Evolutionary conservation across 441 rosid species (phyloP).

Genomic region (Macaranga tanarius): DNA sequence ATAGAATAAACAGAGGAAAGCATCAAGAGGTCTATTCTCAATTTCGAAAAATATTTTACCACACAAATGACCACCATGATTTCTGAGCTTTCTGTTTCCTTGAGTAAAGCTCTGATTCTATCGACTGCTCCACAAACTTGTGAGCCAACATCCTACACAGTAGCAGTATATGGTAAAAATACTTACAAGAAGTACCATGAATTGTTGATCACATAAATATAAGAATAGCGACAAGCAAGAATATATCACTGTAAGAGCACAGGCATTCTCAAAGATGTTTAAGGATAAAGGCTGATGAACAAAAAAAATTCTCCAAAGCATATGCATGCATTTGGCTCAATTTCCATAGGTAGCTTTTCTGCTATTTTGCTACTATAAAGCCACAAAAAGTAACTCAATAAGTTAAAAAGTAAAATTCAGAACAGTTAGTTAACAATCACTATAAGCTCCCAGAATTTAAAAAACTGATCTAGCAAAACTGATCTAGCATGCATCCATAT

Average conservation of each 20-base stretch:
- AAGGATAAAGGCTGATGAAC: neutral
- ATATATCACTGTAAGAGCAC: neutral
- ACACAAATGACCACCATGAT: constrained; percentile 98
- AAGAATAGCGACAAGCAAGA: neutral
- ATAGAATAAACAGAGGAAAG: constrained; percentile 9
- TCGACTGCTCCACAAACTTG: constrained; percentile 80
- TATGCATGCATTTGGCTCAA: neutral
- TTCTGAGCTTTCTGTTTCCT: constrained; percentile 70
- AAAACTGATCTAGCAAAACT: neutral
- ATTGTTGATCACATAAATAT: neutral
- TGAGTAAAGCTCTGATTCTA: constrained; percentile 51
- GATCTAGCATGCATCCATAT: neutral
- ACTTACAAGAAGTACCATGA: neutral
- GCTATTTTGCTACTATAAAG: too few species aligned
- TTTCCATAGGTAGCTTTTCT: neutral
- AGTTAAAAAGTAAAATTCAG: neutral
- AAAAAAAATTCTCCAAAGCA: constrained; percentile 2
- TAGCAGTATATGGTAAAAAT: constrained; percentile 19
- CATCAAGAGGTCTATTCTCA: constrained; percentile 9
- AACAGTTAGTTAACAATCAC: too few species aligned
- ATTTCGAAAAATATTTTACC: constrained; percentile 44
- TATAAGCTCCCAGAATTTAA: too few species aligned
- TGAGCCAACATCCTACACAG: constrained; percentile 94
- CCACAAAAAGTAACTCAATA: neutral
- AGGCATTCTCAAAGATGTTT: neutral